Conservation (phyloP, 192 early-diverging fungal species). For the Geosiphon pyriformis region DNA sequence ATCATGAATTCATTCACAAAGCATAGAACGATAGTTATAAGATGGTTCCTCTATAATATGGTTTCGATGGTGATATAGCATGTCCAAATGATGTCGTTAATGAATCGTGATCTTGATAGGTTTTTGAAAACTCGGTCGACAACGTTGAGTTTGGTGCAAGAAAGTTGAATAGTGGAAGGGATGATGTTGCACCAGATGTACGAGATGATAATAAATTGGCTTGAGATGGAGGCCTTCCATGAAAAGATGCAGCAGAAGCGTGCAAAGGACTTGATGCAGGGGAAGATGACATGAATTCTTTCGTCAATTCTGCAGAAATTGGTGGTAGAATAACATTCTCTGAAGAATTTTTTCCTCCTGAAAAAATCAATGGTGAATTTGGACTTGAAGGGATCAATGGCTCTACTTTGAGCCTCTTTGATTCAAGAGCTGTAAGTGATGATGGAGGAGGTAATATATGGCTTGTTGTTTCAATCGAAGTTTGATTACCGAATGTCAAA, state of each 20-base stretch:
- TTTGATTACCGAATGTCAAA: neutral
- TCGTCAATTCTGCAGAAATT: constrained; percentile 2
- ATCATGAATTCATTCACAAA: too few species aligned
- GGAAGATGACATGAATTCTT: neutral
- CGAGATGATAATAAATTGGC: too few species aligned
- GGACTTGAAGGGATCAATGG: neutral
- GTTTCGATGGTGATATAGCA: neutral
- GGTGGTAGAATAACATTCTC: constrained; percentile 4
- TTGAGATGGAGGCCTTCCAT: too few species aligned
- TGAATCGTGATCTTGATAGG: too few species aligned
- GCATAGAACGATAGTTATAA: too few species aligned
- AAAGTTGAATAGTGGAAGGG: neutral
- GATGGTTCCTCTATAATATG: neutral
- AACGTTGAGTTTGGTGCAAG: neutral
- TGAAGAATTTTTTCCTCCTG: neutral
- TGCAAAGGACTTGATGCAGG: neutral
- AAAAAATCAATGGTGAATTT: constrained; percentile 1
- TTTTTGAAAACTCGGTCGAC: neutral
- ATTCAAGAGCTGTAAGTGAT: neutral
- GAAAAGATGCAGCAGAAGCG: too few species aligned
- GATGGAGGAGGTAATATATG: constrained; percentile 4
- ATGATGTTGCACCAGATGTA: neutral
- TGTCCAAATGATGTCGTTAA: neutral
- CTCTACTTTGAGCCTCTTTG: neutral
- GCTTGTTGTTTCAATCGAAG: neutral